Evolutionary conservation across 1,284 basidiomycete species (phyloP).

Genomic region (Pyrrhoderma noxium): DNA sequence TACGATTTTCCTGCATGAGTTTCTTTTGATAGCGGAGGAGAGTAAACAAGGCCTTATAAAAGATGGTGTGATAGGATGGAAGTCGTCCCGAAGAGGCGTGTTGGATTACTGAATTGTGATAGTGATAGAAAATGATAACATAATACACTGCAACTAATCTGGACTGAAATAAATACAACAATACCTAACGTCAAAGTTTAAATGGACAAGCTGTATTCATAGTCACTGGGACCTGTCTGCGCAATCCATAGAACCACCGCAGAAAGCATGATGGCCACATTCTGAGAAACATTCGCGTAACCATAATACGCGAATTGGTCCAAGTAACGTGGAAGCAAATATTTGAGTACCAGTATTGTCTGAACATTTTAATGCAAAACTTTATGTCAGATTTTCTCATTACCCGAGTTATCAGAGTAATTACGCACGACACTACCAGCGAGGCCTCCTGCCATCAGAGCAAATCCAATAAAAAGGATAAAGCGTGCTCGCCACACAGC

Average conservation of each 20-base stretch:
- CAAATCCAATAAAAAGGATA: slow-evolving; percentile 92
- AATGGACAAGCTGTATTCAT: slow-evolving; percentile 82
- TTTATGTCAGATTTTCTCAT: not conserved
- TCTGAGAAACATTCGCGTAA: slow-evolving; percentile 91
- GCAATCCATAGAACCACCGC: slow-evolving; percentile 83
- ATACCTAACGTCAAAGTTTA: not conserved
- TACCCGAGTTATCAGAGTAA: slow-evolving; percentile 4
- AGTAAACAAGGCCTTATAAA: too few relatives aligned
- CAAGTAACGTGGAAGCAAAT: slow-evolving; percentile 68
- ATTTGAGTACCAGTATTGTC: slow-evolving; percentile 91
- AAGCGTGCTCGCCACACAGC: slow-evolving; percentile 88
- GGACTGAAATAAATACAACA: too few relatives aligned
- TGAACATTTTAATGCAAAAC: slow-evolving; percentile 27
- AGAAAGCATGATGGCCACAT: slow-evolving; percentile 87
- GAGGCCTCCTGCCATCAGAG: slow-evolving; percentile 92
- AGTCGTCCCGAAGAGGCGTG: too few relatives aligned
- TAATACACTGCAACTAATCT: not conserved
- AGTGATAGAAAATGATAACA: not conserved
- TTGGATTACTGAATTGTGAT: too few relatives aligned
- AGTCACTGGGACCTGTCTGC: slow-evolving; percentile 73
- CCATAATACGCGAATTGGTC: slow-evolving; percentile 88
- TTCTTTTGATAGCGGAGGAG: too few relatives aligned
- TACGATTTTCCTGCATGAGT: too few relatives aligned
- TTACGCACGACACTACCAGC: slow-evolving; percentile 84
- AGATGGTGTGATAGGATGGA: too few relatives aligned